A percentile compares a stretch with the other conserved stretches of the same genome.
Conservation (phyloP, 1,284 basidiomycete species). For the Amylostereum areolatum region DNA sequence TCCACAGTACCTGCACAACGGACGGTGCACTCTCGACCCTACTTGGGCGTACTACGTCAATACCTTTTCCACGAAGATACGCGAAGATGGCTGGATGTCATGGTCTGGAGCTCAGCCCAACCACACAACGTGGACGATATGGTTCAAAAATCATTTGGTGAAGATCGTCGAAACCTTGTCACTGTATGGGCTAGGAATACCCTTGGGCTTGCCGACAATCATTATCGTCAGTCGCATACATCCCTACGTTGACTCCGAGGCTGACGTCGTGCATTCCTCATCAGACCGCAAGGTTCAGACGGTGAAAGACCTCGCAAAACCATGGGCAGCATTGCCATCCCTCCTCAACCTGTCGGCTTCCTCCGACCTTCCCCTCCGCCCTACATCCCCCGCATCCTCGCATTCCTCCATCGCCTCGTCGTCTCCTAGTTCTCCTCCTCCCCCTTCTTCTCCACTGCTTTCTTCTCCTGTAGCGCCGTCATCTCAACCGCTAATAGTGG, state of each 20-base stretch:
- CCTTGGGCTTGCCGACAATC: slow-evolving; percentile 49
- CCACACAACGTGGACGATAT: slow-evolving; percentile 73
- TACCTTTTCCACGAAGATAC: slow-evolving; percentile 60
- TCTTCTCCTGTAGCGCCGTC: slow-evolving; percentile 1
- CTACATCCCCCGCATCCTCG: neutral
- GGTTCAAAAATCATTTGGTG: slow-evolving; percentile 53
- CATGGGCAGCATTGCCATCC: slow-evolving; percentile 51
- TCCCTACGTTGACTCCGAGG: slow-evolving; percentile 1
- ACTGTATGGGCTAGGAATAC: slow-evolving; percentile 79
- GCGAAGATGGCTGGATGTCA: slow-evolving; percentile 62
- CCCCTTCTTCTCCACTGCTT: neutral
- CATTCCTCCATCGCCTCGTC: slow-evolving; percentile 9
- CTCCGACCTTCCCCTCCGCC: neutral
- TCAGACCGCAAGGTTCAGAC: slow-evolving; percentile 63
- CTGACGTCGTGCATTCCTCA: slow-evolving; percentile 5
- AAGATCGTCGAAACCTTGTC: slow-evolving; percentile 36
- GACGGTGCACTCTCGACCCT: slow-evolving; percentile 57
- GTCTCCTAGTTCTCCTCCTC: slow-evolving; percentile 1
- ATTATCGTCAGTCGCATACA: slow-evolving; percentile 51
- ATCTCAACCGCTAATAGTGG: slow-evolving; percentile 1
- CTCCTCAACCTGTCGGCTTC: neutral
- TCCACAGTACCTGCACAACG: slow-evolving; percentile 20
- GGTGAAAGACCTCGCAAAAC: slow-evolving; percentile 70
- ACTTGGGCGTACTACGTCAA: slow-evolving; percentile 54
- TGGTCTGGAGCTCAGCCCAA: slow-evolving; percentile 87